phyloP scores from a whole-genome alignment of 1,139 yeast genomes.

The Pichia sorboxylosa region DNA sequence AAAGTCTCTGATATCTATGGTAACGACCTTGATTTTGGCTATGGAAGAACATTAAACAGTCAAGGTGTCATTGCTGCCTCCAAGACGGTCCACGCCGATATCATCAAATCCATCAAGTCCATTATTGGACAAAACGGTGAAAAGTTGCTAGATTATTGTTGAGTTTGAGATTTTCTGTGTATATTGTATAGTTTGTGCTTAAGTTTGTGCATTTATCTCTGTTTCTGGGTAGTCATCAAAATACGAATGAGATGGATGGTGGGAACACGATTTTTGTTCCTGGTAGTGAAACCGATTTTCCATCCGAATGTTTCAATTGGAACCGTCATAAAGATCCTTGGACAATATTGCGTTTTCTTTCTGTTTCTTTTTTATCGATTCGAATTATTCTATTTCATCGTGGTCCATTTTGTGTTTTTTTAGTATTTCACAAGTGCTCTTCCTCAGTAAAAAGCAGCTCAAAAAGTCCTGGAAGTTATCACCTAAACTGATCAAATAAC shows the following conservation, averaged over 20 bases:
- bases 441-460: too few relatives aligned
- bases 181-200: neutral
- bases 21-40: conserved; percentile 65
- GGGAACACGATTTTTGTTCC: too few relatives aligned
- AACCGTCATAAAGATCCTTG: too few relatives aligned
- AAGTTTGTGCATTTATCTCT: neutral
- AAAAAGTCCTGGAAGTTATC: too few relatives aligned
- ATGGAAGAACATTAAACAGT: conserved; percentile 68
- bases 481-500: too few relatives aligned
- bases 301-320: too few relatives aligned
- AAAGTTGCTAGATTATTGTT: conserved; percentile 17
- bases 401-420: too few relatives aligned
- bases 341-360: too few relatives aligned
- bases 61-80: conserved; percentile 92
- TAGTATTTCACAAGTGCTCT: too few relatives aligned
- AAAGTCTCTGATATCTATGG: conserved; percentile 77
- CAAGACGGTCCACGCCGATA: conserved; percentile 45
- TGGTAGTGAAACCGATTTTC: too few relatives aligned
- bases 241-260: neutral
- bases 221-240: neutral
- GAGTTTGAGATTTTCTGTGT: neutral
- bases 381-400: too few relatives aligned
- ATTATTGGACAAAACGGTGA: conserved; percentile 25
- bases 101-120: conserved; percentile 46
- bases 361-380: too few relatives aligned